Percentiles rank a stretch among this genome's conserved stretches.
phyloP scores from a whole-genome alignment of 2,329 filamentous ascomycete species.

The Lachnellula suecica region DNA sequence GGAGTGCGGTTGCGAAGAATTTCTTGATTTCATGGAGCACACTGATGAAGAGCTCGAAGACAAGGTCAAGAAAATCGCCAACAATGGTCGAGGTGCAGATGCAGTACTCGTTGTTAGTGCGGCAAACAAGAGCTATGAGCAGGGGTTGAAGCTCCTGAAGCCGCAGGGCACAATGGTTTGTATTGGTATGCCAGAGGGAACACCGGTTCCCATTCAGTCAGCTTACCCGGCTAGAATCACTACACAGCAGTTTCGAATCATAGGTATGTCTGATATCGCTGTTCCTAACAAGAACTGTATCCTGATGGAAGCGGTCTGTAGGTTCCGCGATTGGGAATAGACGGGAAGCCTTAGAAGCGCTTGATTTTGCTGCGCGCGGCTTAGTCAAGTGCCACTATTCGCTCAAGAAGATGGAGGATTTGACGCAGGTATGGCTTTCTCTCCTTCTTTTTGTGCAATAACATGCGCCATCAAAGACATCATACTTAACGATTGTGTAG shows the following conservation, averaged over 20 bases:
- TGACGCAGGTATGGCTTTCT: conserved; percentile 40
- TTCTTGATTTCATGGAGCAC: conserved; percentile 56
- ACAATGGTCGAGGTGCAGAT: conserved; percentile 51
- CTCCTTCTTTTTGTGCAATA: no score
- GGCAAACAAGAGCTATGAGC: conserved; percentile 45
- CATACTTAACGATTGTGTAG: neutral
- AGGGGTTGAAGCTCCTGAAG: conserved; percentile 42
- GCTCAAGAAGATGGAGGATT: conserved; percentile 40
- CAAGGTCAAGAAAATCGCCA: conserved; percentile 53
- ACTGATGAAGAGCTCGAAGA: conserved; percentile 47
- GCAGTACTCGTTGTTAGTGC: conserved; percentile 57
- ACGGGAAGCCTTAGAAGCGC: conserved; percentile 44
- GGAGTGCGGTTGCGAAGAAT: conserved; percentile 60
- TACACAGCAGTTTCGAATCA: conserved; percentile 38
- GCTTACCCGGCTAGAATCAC: conserved; percentile 41
- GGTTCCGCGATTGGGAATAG: conserved; percentile 47
- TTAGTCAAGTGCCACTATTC: conserved; percentile 41
- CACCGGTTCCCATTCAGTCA: conserved; percentile 38
- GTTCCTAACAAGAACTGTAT: no score
- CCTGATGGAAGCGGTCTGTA: conserved; percentile 10
- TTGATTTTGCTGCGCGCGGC: conserved; percentile 43
- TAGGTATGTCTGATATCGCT: conserved; percentile 10
- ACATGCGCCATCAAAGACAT: no score
- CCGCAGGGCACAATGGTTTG: conserved; percentile 48
- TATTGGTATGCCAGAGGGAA: conserved; percentile 46